Evolutionary conservation across 441 rosid genomes (phyloP).

Genomic region (Erodium texanum): DNA sequence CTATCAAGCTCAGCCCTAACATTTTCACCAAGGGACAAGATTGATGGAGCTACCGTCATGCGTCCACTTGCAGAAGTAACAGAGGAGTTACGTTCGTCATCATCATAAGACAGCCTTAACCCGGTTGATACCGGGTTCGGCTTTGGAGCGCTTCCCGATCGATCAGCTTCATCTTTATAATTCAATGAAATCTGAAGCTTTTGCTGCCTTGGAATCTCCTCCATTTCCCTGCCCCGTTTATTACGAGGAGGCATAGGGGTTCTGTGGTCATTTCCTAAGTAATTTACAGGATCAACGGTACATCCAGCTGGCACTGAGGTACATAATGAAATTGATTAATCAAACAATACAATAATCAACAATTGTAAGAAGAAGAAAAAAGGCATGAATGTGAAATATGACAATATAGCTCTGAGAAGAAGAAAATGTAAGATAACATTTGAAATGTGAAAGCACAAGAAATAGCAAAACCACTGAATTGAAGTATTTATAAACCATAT

Average conservation of each 20-base stretch:
- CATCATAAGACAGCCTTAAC: constrained; percentile 61
- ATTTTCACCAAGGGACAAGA: constrained; percentile 53
- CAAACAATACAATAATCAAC: neutral
- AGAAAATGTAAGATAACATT: neutral
- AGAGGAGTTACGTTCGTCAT: constrained; percentile 64
- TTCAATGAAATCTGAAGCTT: constrained; percentile 59
- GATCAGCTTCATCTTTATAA: constrained; percentile 48
- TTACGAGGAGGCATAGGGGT: constrained; percentile 38
- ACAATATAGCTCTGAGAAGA: neutral
- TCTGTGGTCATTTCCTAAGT: constrained; percentile 43
- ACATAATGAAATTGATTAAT: constrained; percentile 11
- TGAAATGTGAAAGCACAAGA: neutral
- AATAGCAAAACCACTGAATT: neutral
- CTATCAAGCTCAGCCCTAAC: constrained; percentile 51
- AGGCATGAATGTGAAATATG: too few relatives aligned
- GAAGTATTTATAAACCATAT: neutral
- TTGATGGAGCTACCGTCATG: constrained; percentile 40
- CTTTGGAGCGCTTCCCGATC: constrained; percentile 34
- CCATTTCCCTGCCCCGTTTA: constrained; percentile 47
- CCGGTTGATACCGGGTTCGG: constrained; percentile 67
- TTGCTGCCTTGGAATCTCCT: constrained; percentile 45
- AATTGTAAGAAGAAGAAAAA: too few relatives aligned
- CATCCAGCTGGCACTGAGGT: constrained; percentile 51
- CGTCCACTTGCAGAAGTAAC: constrained; percentile 67
- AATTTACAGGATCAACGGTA: constrained; percentile 49